Percentiles rank a stretch among this genome's conserved stretches.
phyloP scores from a whole-genome alignment of 2,329 filamentous ascomycete species.

The Myriangium duriaei region DNA sequence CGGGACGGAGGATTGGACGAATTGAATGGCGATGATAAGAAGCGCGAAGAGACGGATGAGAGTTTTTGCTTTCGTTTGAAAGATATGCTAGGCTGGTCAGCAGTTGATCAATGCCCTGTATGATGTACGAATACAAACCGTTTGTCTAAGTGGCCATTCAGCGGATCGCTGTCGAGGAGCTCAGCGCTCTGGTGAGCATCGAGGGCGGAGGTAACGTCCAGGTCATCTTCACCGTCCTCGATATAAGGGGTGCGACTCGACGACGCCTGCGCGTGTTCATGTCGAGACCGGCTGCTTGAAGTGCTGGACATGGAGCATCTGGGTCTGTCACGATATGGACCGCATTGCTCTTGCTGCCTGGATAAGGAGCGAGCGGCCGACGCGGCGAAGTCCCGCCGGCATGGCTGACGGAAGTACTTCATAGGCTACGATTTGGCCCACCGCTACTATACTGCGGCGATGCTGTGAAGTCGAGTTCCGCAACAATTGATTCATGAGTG shows the following conservation, averaged over 20 bases:
- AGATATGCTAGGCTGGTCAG: slow-evolving; percentile 35
- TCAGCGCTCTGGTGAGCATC: slow-evolving; percentile 36
- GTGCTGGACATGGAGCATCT: slow-evolving; percentile 25
- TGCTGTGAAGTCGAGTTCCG: too few species aligned
- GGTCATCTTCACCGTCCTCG: slow-evolving; percentile 28
- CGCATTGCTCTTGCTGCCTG: not conserved
- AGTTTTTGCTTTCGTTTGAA: slow-evolving; percentile 58
- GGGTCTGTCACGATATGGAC: not conserved
- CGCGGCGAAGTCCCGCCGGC: too few species aligned
- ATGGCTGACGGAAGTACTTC: too few species aligned
- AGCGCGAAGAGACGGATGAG: slow-evolving; percentile 31
- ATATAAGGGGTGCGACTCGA: slow-evolving; percentile 29
- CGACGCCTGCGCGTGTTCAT: slow-evolving; percentile 31
- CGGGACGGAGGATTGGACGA: slow-evolving; percentile 16
- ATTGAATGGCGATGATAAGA: slow-evolving; percentile 29
- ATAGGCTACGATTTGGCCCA: too few species aligned
- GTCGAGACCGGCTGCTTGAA: slow-evolving; percentile 18
- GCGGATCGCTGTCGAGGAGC: slow-evolving; percentile 20
- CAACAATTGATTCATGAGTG: too few species aligned
- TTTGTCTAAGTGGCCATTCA: slow-evolving; percentile 33
- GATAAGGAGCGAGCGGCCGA: too few species aligned
- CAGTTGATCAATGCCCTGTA: not conserved
- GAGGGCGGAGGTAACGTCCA: slow-evolving; percentile 14
- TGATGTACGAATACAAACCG: slow-evolving; percentile 20
- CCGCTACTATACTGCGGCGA: too few species aligned